These are phyloP conservation scores for Solanum sejunctum DNA, from an alignment of 257 asterid species.

Conservation along the genomic window DNA sequence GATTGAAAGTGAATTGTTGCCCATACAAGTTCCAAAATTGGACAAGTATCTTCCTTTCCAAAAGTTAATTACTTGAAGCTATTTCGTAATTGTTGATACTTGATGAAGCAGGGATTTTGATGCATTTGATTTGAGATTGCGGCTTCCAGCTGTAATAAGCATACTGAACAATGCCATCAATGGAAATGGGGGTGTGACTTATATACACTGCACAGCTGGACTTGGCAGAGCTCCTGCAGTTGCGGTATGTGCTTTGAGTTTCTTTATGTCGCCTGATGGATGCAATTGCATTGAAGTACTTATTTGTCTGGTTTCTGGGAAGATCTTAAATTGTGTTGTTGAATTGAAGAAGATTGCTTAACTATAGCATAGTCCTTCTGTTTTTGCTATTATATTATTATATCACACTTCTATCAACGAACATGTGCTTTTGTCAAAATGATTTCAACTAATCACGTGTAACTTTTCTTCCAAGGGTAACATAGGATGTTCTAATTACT, in stretches of 20 bases:
- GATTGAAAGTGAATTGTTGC: neutral
- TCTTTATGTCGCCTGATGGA: neutral
- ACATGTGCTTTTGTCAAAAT: neutral
- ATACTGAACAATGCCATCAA: conserved; percentile 60
- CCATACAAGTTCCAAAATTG: neutral
- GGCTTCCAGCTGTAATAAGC: conserved; percentile 89
- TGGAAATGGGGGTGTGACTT: conserved; percentile 75
- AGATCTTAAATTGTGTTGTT: neutral
- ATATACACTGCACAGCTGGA: conserved; percentile 97
- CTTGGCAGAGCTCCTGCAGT: conserved; percentile 96
- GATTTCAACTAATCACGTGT: neutral
- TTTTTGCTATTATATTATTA: neutral
- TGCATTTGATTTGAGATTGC: conserved; percentile 66
- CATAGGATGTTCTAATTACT: neutral
- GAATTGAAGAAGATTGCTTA: neutral
- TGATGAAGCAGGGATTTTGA: conserved; percentile 78
- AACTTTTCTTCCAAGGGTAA: neutral
- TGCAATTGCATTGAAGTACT: neutral
- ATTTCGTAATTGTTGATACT: neutral
- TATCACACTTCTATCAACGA: neutral
- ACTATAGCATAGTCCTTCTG: neutral
- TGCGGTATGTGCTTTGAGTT: conserved; percentile 44
- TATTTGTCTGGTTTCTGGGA: neutral
- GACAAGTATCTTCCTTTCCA: neutral
- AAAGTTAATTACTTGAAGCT: neutral